Base-by-base conservation (phyloP, 2,329 filamentous ascomycete species). In the Nemania diffusa region DNA sequence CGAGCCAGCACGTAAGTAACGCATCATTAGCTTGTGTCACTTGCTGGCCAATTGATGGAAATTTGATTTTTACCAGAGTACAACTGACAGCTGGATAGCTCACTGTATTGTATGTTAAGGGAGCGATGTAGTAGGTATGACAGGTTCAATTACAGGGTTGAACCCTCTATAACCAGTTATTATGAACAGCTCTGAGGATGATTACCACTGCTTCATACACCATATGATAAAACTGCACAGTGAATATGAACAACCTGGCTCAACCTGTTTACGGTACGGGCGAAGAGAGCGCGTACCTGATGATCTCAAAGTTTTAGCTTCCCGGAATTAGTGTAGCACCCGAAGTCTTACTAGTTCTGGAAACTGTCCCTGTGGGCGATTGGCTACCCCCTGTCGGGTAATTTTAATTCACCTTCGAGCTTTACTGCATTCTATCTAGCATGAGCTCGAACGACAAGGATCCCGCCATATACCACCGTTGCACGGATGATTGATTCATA, bases 361-460 rank as follows among this genome's bases (percentile, higher is more conserved):
- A 69, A 70, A 56, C 37, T 59, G 52, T 56, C 57, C 32, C 56
- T 8, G 15, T 17, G 61, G 48, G 56, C 67, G 57, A 73, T 75
- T 71, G 66, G 73, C 17, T 29, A 15, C 67, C 56, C 74, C 74
- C 67, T 73, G 73, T 67, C 69, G 57, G 40, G 64, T 68, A 75
- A 76, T 76, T 73, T 76, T 69, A 75, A 72, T 67, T 61, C 71
- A 67, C 72, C 69, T 73, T 67, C 57, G 26, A 64, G 57, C 72
- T 64, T 75, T 72, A 34, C 74, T 65, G 48, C 55, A 68, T 73
- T 50, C 24, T 59, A 48, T 37, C 53, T 70, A 67, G 68, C 65
- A 55, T 52, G 50, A 44, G 68, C 59, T 56, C 64, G 27, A 20
- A 22, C n/a, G 37, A 34, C 67, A 66, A 29, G 67, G 63, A 48